Base-by-base conservation (phyloP, 208 protist genomes). In the Trypanosoma theileri region DNA sequence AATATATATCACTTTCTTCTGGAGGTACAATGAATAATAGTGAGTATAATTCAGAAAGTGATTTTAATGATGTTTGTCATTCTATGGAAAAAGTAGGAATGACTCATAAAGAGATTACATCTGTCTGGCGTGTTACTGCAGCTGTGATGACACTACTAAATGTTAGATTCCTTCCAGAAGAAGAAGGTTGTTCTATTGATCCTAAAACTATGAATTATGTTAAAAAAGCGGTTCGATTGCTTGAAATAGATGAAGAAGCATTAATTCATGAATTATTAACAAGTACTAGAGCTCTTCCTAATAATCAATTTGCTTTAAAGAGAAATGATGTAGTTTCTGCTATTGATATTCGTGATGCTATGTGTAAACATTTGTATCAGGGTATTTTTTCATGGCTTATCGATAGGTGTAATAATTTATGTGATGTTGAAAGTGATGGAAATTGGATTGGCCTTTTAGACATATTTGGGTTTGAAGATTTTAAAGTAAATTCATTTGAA, bases 131-230 rank as follows among this genome's bases (percentile, higher is more conserved):
- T 57, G 50, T 75, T 3, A 42, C 86, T 14, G 70, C 89, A 0
- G 82, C 77, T 26, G 76, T 96, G 26, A 67, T 96, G 26, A 77
- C 89, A 40, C 51, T 96, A 21, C 79, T 85, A 55, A 93, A 96
- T 53, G 55, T 89, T 14, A 31, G 46, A n/a, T 94, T 96, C 59
- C 14, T 44, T 26, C 58, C 57, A 63, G 41, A 46, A 35, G 41
- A 56, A n/a, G 51, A 66, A 41, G 19, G 63, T 10, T 58, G 45
- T 26, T 46, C 19, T 22, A 50, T 77, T 21, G 59, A 78, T 16
- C 8, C 44, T 19, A 54, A 77, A 24, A 69, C 53, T 8, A 14
- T 75, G 35, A 8, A 52, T 46, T 66, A 57, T 41, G 1, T 74
- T 8, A 73, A 60, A 35, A 55, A 71, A 51, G 71, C 59, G 28